A percentile compares a stretch with the other conserved stretches of the same genome.
phyloP scores from a whole-genome alignment of 2,329 filamentous ascomycete species.

The Aspergillus fischeri region DNA sequence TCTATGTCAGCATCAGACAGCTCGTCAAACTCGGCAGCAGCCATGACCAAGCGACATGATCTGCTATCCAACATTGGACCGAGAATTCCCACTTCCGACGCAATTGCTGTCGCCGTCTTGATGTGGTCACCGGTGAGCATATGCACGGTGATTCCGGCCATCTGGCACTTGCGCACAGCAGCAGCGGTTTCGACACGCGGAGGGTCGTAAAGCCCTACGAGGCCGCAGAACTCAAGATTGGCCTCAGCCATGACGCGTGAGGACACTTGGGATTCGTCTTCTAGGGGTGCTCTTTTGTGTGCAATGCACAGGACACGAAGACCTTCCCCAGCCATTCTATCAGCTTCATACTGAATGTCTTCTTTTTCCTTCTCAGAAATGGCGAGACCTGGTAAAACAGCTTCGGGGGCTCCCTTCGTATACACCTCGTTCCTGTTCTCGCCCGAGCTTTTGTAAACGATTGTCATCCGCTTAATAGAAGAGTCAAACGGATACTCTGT shows the following conservation, averaged over 20 bases:
- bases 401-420: slow-evolving; percentile 61
- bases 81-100: slow-evolving; percentile 55
- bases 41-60: slow-evolving; percentile 47
- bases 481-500: slow-evolving; percentile 64
- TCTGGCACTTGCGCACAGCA: slow-evolving; percentile 51
- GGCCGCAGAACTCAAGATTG: slow-evolving; percentile 53
- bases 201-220: slow-evolving; percentile 60
- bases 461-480: slow-evolving; percentile 63
- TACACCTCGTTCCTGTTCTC: slow-evolving; percentile 43
- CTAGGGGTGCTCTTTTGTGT: slow-evolving; percentile 27
- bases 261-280: slow-evolving; percentile 27
- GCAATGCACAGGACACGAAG: slow-evolving; percentile 59
- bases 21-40: slow-evolving; percentile 53
- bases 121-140: slow-evolving; percentile 58
- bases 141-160: slow-evolving; percentile 54
- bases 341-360: slow-evolving; percentile 34
- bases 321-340: slow-evolving; percentile 58
- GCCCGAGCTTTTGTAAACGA: slow-evolving; percentile 47
- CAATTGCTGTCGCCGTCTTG: slow-evolving; percentile 54
- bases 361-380: slow-evolving; percentile 18
- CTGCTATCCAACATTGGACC: slow-evolving; percentile 41
- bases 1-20: slow-evolving; percentile 56
- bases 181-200: slow-evolving; percentile 56
- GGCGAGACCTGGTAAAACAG: slow-evolving; percentile 42
- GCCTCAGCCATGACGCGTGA: slow-evolving; percentile 50